phyloP scores from a whole-genome alignment of 345 rosid genomes.

The Aurinia saxatilis region DNA sequence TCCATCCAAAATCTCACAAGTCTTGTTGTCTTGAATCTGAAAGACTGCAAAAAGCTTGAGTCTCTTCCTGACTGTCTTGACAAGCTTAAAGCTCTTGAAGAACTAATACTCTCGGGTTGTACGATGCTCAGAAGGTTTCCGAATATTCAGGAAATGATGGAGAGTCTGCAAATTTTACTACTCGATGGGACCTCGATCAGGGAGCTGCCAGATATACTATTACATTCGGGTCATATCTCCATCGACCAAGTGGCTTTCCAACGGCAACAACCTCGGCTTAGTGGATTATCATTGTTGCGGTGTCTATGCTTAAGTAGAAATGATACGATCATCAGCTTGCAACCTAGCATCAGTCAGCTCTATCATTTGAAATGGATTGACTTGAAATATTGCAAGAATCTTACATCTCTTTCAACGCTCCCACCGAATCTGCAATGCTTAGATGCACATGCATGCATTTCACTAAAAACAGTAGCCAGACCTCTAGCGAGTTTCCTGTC shows the following conservation, averaged over 20 bases:
- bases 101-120: no score
- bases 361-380: neutral
- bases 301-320: neutral
- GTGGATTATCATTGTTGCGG: neutral
- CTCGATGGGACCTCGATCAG: neutral
- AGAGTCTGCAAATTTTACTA: neutral
- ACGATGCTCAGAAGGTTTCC: neutral
- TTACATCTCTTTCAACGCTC: neutral
- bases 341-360: neutral
- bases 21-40: neutral
- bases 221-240: neutral
- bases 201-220: neutral
- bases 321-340: neutral
- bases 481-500: neutral
- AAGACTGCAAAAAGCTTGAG: neutral
- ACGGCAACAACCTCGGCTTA: neutral
- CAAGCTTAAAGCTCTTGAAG: slow-evolving; percentile 3
- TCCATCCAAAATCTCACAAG: neutral
- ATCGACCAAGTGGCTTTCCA: neutral
- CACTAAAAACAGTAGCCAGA: neutral
- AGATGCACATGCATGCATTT: neutral
- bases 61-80: neutral
- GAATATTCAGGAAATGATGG: neutral
- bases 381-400: neutral
- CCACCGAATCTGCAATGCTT: neutral